Percentiles rank a stretch among this genome's conserved stretches.
phyloP scores from a whole-genome alignment of 345 rosid genomes.

The Murraya paniculata region DNA sequence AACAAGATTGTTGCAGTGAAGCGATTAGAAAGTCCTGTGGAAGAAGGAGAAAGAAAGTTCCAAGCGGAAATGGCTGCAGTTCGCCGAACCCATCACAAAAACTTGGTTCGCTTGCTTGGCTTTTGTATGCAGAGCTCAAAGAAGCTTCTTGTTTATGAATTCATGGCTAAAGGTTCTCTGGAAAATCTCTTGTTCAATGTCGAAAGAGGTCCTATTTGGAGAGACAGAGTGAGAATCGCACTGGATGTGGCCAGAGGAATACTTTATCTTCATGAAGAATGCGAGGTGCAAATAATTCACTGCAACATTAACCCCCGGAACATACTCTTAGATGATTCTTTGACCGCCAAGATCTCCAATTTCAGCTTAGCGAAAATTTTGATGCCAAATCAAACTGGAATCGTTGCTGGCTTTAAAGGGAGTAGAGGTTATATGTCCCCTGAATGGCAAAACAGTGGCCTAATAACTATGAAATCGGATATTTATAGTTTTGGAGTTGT shows the following conservation, averaged over 20 bases:
- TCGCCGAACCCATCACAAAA: slow-evolving; percentile 29
- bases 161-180: slow-evolving; percentile 22
- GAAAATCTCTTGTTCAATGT: not conserved
- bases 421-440: slow-evolving; percentile 9
- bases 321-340: slow-evolving; percentile 25
- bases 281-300: slow-evolving; percentile 26
- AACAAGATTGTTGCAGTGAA: slow-evolving; percentile 14
- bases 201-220: slow-evolving; percentile 7
- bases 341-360: slow-evolving; percentile 19
- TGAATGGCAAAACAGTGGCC: slow-evolving; percentile 1
- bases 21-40: slow-evolving; percentile 14
- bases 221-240: slow-evolving; percentile 17
- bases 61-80: slow-evolving; percentile 27
- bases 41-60: slow-evolving; percentile 21
- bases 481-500: slow-evolving; percentile 30
- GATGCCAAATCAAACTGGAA: slow-evolving; percentile 21
- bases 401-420: not conserved
- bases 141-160: slow-evolving; percentile 29
- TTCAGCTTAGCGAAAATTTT: slow-evolving; percentile 28
- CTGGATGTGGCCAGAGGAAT: slow-evolving; percentile 2
- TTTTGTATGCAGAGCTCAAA: slow-evolving; percentile 22
- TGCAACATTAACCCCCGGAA: slow-evolving; percentile 14
- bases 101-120: slow-evolving; percentile 29
- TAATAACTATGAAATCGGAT: not conserved
- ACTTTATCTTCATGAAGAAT: slow-evolving; percentile 21